Base-by-base conservation (phyloP, 140 eudicot genomes). In the Bidens hawaiensis region DNA sequence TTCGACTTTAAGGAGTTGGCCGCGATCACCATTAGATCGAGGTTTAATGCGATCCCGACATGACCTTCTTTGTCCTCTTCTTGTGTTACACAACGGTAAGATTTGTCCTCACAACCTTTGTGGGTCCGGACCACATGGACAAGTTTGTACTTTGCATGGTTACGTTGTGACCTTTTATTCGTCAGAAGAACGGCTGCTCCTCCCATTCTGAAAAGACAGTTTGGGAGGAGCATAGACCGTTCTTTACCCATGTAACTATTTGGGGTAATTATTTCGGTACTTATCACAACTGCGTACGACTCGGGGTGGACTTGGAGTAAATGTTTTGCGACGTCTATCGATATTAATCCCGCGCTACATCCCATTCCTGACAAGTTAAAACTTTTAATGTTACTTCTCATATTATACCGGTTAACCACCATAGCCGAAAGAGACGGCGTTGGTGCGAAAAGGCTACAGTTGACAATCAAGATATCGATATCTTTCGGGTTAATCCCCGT, bases 361-460 rank as follows among this genome's bases (percentile, higher is more conserved):
- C 93, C 93, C 93, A 84, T 84, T 4, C 93, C 93, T 0, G 93
- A 81, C 2, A 84, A 58, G 56, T 84, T 84, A 51, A 67, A 84
- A 51, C 87, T 84, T 73, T 78, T 84, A 10, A 84, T 38, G 14
- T 84, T 84, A 45, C 87, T 84, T 53, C 93, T 75, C 80, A 84
- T 49, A 10, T 74, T 75, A 63, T 68, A 84, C 68, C 75, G 81
- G 25, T 65, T 84, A 23, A 81, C 77, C 56, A 84, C 85, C 84
- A 81, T 75, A 15, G 80, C 82, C 9, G 93, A 78, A 47, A 81
- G 48, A 13, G 93, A 84, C 10, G 93, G 93, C 15, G 84, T 78
- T 10, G 93, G 84, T 1, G 80, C 69, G 30, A 84, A 81, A 5
- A 84, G 73, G 52, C 85, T 81, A 54, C 93, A 84, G 8, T 84